A percentile compares a stretch with the other conserved stretches of the same genome.
Conservation (phyloP, 352 stramenopile genomes). For the Globisporangium iwayamae region DNA sequence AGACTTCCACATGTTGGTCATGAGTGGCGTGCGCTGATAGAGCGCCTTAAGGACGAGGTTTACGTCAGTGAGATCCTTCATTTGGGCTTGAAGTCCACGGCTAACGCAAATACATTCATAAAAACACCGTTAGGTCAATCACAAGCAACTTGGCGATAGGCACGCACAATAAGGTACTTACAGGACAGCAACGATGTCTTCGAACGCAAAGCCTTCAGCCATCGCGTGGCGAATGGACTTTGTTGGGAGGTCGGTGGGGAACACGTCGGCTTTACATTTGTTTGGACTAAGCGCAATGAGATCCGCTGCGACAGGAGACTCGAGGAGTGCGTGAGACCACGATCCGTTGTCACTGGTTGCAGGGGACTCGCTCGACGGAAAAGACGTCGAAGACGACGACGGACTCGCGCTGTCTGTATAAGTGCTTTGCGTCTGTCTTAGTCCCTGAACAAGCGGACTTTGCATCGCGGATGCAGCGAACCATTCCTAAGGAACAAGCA, state of each 20-base stretch:
- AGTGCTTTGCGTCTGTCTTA: constrained; percentile 23
- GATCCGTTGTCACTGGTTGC: constrained; percentile 14
- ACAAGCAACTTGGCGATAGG: too few species aligned
- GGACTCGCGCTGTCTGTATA: constrained; percentile 19
- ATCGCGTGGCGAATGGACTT: constrained; percentile 47
- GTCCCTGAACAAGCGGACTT: constrained; percentile 40
- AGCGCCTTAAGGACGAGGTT: constrained; percentile 41
- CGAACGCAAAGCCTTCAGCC: constrained; percentile 42
- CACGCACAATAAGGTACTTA: constrained; percentile 18
- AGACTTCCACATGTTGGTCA: constrained; percentile 50
- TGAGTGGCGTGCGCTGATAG: constrained; percentile 41
- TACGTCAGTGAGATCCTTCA: constrained; percentile 32
- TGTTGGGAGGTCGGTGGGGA: constrained; percentile 46
- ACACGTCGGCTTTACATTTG: constrained; percentile 41
- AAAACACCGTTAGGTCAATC: neutral
- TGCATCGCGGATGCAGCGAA: constrained; percentile 46
- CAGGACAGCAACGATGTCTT: constrained; percentile 56
- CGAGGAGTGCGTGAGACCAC: constrained; percentile 29
- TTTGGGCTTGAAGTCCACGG: constrained; percentile 48
- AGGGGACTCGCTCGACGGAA: neutral
- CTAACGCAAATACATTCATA: constrained; percentile 18
- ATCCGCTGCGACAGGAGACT: constrained; percentile 41
- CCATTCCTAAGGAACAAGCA: constrained; percentile 33
- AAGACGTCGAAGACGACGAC: neutral
- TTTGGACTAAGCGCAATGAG: constrained; percentile 44